Evolutionary conservation across 345 rosid species (phyloP).

Genomic region (Erucastrum elatum): DNA sequence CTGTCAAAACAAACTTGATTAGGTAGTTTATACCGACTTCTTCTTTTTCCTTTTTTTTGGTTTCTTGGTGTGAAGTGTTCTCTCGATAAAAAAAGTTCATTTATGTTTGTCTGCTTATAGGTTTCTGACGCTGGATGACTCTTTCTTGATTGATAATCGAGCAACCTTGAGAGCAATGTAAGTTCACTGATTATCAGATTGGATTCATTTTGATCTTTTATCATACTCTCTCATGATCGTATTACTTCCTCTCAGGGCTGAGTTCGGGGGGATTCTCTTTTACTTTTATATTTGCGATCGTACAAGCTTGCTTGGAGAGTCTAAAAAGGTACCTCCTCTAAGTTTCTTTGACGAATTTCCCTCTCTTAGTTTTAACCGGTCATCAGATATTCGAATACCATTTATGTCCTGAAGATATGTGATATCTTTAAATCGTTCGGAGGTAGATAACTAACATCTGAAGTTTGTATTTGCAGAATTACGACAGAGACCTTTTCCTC

Average conservation of each 20-base stretch:
- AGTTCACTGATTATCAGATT: constrained; percentile 28
- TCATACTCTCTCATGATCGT: not conserved
- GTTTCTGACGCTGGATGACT: constrained; percentile 85
- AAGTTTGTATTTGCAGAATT: constrained; percentile 57
- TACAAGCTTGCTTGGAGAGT: constrained; percentile 66
- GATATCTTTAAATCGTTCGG: not conserved
- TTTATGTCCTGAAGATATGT: not conserved
- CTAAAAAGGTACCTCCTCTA: constrained; percentile 61
- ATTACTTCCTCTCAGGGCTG: constrained; percentile 57
- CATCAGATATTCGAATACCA: not conserved
- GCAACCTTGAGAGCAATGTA: constrained; percentile 83
- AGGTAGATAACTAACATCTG: not conserved
- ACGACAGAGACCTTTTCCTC: constrained; percentile 91
- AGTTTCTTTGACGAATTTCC: not conserved
- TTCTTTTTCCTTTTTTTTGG: not conserved
- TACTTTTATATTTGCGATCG: constrained; percentile 83
- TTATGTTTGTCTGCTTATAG: constrained; percentile 38
- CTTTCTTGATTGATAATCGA: constrained; percentile 92
- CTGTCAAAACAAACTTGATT: constrained; percentile 67
- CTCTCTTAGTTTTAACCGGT: not conserved
- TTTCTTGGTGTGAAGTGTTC: not conserved
- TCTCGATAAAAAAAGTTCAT: not conserved
- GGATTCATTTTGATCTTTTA: not conserved
- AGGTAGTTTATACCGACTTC: constrained; percentile 45
- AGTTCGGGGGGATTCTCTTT: constrained; percentile 69